Evolutionary conservation across 257 asterid genomes (phyloP).

Genomic region (Solanum habrochaites): DNA sequence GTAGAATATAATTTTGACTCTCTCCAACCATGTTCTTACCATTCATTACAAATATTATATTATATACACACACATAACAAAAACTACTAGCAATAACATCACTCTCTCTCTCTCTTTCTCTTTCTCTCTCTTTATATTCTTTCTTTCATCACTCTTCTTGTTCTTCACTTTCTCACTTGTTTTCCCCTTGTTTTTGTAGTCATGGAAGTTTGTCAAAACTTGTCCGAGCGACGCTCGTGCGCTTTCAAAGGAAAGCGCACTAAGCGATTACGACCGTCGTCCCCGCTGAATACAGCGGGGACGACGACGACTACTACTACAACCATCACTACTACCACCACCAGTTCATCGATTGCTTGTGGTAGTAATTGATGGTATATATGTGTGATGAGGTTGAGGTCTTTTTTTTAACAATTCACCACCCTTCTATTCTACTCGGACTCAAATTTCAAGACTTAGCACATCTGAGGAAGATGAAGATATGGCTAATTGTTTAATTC

Average conservation of each 20-base stretch:
- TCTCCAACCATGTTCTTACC: slow-evolving; percentile 25
- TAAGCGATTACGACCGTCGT: background rate
- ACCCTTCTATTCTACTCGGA: slow-evolving; percentile 3
- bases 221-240: background rate
- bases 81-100: slow-evolving; percentile 26
- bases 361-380: background rate
- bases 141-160: background rate
- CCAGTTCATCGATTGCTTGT: background rate
- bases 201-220: slow-evolving; percentile 29
- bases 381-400: background rate
- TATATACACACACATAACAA: slow-evolving; percentile 1
- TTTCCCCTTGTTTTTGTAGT: slow-evolving; percentile 8
- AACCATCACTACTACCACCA: background rate
- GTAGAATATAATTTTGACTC: slow-evolving; percentile 11
- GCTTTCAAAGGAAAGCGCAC: background rate
- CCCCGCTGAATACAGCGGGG: background rate
- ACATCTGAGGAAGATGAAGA: slow-evolving; percentile 55
- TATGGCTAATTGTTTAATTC: slow-evolving; percentile 81
- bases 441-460: slow-evolving; percentile 14
- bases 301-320: background rate
- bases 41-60: slow-evolving; percentile 3
- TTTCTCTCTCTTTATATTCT: background rate
- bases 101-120: slow-evolving; percentile 17
- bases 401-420: background rate
- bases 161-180: slow-evolving; percentile 10